phyloP scores from a whole-genome alignment of 768 basidiomycete genomes.

The Chalciporus pseudorubinellus region DNA sequence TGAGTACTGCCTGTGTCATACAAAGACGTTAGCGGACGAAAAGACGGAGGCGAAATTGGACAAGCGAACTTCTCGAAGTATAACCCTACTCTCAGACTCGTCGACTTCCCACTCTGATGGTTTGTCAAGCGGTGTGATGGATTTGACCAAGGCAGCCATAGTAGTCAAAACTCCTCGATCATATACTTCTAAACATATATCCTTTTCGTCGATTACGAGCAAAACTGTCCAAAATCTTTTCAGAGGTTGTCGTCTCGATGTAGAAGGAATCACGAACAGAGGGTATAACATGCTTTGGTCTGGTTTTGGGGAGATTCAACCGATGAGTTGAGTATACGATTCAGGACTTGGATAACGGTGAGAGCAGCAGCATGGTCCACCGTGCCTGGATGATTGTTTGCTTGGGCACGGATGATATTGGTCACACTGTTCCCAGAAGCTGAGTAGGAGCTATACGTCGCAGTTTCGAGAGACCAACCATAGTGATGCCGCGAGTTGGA shows the following conservation, averaged over 20 bases:
- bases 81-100: constrained; percentile 54
- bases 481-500: constrained; percentile 68
- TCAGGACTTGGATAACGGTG: constrained; percentile 69
- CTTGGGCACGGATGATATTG: constrained; percentile 55
- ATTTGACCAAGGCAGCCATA: constrained; percentile 49
- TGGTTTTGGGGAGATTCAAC: constrained; percentile 42
- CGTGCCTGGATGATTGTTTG: constrained; percentile 27
- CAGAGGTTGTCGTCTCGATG: not conserved
- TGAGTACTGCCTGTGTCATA: constrained; percentile 60
- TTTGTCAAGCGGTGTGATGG: constrained; percentile 50
- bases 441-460: not conserved
- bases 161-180: constrained; percentile 66
- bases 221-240: constrained; percentile 39
- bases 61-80: constrained; percentile 59
- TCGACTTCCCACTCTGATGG: constrained; percentile 61
- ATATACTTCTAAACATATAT: constrained; percentile 63
- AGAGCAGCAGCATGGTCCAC: constrained; percentile 48
- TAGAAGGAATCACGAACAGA: constrained; percentile 49
- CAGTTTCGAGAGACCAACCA: constrained; percentile 44
- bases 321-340: constrained; percentile 50
- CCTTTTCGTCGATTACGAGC: constrained; percentile 68
- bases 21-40: not conserved
- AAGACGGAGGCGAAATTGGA: not conserved
- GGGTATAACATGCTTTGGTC: constrained; percentile 70
- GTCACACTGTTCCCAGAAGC: constrained; percentile 45